Base-by-base conservation (phyloP, 495 filamentous ascomycete genomes). In the Lichenothelia convexa region DNA sequence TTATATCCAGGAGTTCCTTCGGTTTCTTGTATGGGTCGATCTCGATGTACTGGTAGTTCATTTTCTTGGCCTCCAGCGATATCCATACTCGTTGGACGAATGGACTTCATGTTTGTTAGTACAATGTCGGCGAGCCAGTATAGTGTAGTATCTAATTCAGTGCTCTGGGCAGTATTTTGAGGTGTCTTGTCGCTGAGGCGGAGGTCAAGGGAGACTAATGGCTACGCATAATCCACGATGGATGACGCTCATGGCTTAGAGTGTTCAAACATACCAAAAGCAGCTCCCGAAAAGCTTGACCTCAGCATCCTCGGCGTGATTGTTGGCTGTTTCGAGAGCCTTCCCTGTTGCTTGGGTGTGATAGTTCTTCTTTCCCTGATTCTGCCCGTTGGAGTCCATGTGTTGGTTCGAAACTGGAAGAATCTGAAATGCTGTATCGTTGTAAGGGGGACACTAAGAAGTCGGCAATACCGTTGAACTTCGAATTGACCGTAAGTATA, bases 11-110 rank as follows among this genome's bases (percentile, higher is more conserved):
- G 23, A 93, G 55, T 12, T 68, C 69, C 35, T 73, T 66, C 12
- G 83, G 80, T 47, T 87, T 87, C 43, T 78, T 66, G 47, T 86
- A 91, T 3, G 84, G 84, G 48, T 93, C 80, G 19, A 84, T 75
- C 53, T 93, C 87, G 42, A 86, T 76, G 52, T 95, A 95, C 50
- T 93, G 81, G 46, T 95, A 95, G 16, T 63, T 62, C 29, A 92
- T 64, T 4, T 71, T 66, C 52, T 93, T 93, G 34, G 73, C 58
- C 55, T 95, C 85, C n/a, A 95, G 63, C 5, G 87, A 75, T 44
- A 95, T 92, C 87, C 87, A 95, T 15, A 93, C 83, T 9, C 87
- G 75, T 57, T 94, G 86, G 1, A 89, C 84, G 54, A 93, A 93
- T 3, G 76, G 74, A 50, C 68, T 73, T 36, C 18, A 22, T 22